Conservation (phyloP, 2,329 filamentous ascomycete species). For the Escovopsis sp. region DNA sequence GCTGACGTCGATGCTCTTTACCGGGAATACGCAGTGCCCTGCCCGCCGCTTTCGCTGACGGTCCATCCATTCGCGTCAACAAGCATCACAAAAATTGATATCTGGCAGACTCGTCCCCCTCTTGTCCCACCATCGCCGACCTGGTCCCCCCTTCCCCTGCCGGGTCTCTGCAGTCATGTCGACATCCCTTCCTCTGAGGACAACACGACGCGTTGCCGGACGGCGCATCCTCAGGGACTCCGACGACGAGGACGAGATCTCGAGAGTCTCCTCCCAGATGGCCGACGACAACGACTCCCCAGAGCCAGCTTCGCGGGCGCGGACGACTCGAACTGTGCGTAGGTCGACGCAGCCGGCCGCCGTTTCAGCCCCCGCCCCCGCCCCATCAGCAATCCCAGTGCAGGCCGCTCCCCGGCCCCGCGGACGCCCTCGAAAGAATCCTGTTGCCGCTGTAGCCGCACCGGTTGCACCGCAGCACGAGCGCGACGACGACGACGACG, state of each 20-base stretch:
- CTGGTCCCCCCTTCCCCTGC: no score
- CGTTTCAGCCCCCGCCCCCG: background rate
- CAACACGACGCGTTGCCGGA: slow-evolving; percentile 30
- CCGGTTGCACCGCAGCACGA: slow-evolving; percentile 10
- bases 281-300: slow-evolving; percentile 68
- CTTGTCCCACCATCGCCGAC: no score
- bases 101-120: no score
- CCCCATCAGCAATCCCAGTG: slow-evolving; percentile 23
- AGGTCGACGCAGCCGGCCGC: slow-evolving; percentile 7
- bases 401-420: slow-evolving; percentile 24
- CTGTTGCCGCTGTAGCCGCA: slow-evolving; percentile 10
- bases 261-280: slow-evolving; percentile 35
- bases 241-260: slow-evolving; percentile 56
- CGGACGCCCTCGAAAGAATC: slow-evolving; percentile 27
- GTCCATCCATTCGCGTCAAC: no score
- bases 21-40: no score
- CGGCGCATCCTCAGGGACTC: slow-evolving; percentile 65
- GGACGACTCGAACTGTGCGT: slow-evolving; percentile 28
- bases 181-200: slow-evolving; percentile 18
- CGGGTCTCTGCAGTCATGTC: slow-evolving; percentile 15
- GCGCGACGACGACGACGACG: slow-evolving; percentile 2
- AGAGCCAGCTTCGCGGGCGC: slow-evolving; percentile 43
- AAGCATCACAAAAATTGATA: background rate
- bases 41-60: no score
- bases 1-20: background rate